phyloP scores from a whole-genome alignment of 2,329 filamentous ascomycete species.

The Paecilomyces variotii region DNA sequence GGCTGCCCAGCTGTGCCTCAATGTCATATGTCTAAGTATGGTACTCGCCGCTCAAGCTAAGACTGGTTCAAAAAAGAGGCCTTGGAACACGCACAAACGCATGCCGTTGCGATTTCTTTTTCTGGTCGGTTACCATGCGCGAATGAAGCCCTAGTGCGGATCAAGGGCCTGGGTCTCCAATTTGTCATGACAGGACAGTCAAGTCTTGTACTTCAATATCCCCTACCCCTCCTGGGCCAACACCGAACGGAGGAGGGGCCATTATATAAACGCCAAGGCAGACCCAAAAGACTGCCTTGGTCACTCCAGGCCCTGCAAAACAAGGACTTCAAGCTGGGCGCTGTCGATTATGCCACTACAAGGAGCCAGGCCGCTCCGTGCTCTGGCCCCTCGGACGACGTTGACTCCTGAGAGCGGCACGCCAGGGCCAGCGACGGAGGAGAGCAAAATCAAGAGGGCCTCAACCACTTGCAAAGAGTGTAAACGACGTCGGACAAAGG shows the following conservation, averaged over 20 bases:
- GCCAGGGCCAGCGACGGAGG: conserved; percentile 15
- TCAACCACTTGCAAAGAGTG: conserved; percentile 31
- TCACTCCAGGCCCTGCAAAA: neutral
- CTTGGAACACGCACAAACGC: neutral
- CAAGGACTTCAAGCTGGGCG: neutral
- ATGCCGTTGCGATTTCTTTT: neutral
- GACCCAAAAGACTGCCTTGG: neutral
- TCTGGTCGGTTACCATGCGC: neutral
- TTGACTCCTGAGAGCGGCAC: conserved; percentile 8
- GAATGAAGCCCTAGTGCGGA: neutral
- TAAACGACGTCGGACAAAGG: conserved; percentile 30
- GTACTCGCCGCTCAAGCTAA: neutral
- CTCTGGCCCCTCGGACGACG: conserved; percentile 23
- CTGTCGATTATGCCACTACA: conserved; percentile 19
- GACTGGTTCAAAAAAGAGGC: neutral
- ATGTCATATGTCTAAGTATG: neutral
- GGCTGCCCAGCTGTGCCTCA: neutral
- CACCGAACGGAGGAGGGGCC: neutral
- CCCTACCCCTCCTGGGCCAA: neutral
- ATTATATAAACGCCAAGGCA: neutral
- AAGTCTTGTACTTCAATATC: neutral
- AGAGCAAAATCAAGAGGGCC: conserved; percentile 25
- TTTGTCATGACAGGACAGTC: neutral
- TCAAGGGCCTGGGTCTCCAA: neutral
- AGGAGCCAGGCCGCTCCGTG: conserved; percentile 18